phyloP scores from a whole-genome alignment of 768 basidiomycete genomes.

The Mycena rosella region DNA sequence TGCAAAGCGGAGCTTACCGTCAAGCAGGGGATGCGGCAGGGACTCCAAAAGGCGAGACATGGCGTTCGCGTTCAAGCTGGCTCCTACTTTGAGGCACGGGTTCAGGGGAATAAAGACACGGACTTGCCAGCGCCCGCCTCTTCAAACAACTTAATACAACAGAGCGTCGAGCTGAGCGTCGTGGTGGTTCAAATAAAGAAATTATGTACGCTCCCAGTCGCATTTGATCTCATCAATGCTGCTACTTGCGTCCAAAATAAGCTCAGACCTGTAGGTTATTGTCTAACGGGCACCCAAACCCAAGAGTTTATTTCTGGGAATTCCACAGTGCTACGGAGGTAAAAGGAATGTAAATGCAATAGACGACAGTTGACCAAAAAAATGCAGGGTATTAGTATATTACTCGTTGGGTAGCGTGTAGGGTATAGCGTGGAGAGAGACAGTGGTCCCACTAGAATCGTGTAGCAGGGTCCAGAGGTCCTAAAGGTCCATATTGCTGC shows the following conservation, averaged over 20 bases:
- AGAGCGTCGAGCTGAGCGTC: background rate
- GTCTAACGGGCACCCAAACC: too few relatives aligned
- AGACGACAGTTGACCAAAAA: conserved; percentile 30
- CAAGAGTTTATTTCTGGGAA: background rate
- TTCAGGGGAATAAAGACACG: conserved; percentile 21
- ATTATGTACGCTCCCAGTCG: background rate
- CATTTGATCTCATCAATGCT: too few relatives aligned
- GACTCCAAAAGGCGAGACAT: conserved; percentile 35
- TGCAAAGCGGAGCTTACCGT: conserved; percentile 35
- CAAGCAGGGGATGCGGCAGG: conserved; percentile 40
- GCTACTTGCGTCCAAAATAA: too few relatives aligned
- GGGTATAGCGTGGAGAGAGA: conserved; percentile 37
- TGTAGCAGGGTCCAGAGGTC: conserved; percentile 72
- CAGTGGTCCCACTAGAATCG: conserved; percentile 50
- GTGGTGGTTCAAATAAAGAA: background rate
- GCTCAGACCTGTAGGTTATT: too few relatives aligned
- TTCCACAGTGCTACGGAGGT: conserved; percentile 24
- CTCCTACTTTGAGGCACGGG: background rate
- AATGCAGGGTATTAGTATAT: conserved; percentile 40
- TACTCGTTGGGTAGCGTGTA: conserved; percentile 35
- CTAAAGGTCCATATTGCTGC: conserved; percentile 65
- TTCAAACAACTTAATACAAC: background rate
- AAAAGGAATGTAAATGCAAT: conserved; percentile 36
- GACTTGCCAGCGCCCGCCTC: conserved; percentile 23
- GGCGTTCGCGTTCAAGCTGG: conserved; percentile 13